Evolutionary conservation across 345 rosid species (phyloP).

Genomic region (Euphorbia lathyris): DNA sequence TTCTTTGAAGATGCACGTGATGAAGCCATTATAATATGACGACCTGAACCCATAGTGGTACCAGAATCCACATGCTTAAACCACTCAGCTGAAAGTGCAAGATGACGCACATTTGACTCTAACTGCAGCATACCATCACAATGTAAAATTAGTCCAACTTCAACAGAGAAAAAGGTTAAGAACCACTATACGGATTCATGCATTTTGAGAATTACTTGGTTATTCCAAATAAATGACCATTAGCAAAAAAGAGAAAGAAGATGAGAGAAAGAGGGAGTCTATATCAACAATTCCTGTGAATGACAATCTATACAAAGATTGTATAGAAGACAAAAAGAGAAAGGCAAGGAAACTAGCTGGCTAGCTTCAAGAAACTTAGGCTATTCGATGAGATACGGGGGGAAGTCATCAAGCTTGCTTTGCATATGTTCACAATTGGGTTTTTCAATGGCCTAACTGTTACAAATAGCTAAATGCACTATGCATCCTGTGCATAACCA

Average conservation of each 20-base stretch:
- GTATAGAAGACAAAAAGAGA: background rate
- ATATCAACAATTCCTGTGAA: background rate
- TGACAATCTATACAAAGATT: background rate
- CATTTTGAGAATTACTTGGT: conserved; percentile 4
- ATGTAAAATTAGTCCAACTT: conserved; percentile 10
- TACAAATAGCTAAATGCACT: background rate
- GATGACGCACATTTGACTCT: conserved; percentile 70
- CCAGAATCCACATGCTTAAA: conserved; percentile 66
- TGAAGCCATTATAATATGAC: conserved; percentile 58
- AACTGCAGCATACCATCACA: conserved; percentile 49
- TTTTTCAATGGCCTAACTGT: background rate
- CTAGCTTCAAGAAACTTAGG: conserved; percentile 1
- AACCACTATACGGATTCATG: background rate
- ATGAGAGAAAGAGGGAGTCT: too few relatives aligned
- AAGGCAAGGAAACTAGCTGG: too few relatives aligned
- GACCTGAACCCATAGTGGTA: conserved; percentile 65
- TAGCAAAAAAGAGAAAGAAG: background rate
- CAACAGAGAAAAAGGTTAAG: background rate
- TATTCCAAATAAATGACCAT: background rate
- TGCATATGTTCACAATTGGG: background rate
- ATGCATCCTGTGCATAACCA: background rate
- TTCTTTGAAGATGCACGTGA: conserved; percentile 55
- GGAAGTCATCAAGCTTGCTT: background rate
- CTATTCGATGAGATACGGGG: background rate
- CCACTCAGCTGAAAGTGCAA: conserved; percentile 82